Evolutionary conservation across 257 asterid species (phyloP), one percentile per base, ranked within the genome.

Genomic region (Ocimum tenuiflorum): DNA sequence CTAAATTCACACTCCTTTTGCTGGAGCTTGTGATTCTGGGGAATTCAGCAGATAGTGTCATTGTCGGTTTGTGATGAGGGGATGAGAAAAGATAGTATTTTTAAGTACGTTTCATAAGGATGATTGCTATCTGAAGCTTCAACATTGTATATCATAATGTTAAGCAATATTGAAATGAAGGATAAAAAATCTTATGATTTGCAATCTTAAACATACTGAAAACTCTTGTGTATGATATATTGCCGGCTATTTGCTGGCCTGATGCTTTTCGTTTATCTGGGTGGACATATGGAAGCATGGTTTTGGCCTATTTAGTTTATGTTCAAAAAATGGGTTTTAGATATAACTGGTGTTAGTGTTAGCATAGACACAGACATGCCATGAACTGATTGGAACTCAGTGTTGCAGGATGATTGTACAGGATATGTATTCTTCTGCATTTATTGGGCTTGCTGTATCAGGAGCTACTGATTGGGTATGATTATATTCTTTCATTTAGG

Each of bases 381-480:
- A 31, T 1, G 11, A 49, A 15, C 50, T 71, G 41, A 74, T 49
- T 15, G 13, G 13, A 46, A 60, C 58, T 39, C 33, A 71, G 38
- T n/a, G 65, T 78, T 77, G 80, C 86, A 91, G 98, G 96, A 89
- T 92, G 97, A 87, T 92, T 72, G 65, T 76, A 55, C 80, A 92
- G 18, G 95, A 89, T 62, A 87, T 92, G 96, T 92, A 87, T 78
- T 77, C 94, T 24, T 67, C 79, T 69, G 94, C 99, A 59, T 88
- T 87, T 80, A 66, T 88, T 73, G 97, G 94, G 35, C 91, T 92
- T 46, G 96, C 86, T 47, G 53, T 92, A 68, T 82, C 99, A 6
- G 99, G 99, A 69, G 95, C 91, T 39, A 75, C 87, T 63, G 99
- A 92, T 74, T 92, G 99, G 99, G 99, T 92, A 83, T 55, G 81